Evolutionary conservation across 2,329 filamentous ascomycete genomes (phyloP).

Genomic region (Blastomyces percursus): DNA sequence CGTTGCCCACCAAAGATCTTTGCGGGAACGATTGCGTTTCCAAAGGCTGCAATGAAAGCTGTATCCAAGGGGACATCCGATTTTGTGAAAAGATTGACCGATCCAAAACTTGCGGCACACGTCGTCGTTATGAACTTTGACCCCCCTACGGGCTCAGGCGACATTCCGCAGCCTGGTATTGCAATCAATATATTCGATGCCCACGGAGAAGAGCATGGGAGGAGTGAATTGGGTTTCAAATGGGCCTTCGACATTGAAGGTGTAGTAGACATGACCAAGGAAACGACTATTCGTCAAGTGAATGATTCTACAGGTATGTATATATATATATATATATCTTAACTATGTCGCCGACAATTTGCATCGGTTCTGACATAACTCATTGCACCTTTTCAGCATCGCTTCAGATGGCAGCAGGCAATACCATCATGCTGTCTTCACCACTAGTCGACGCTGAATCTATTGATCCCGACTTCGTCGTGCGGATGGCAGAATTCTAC

Average conservation of each 20-base stretch:
- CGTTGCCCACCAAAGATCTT: neutral
- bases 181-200: neutral
- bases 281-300: neutral
- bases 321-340: neutral
- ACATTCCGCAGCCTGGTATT: neutral
- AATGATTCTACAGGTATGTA: neutral
- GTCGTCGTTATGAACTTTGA: neutral
- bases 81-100: neutral
- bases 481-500: neutral
- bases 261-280: constrained; percentile 1
- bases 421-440: neutral
- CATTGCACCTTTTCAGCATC: neutral
- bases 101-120: neutral
- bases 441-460: neutral
- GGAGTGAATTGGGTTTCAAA: constrained; percentile 4
- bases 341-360: neutral
- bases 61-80: neutral
- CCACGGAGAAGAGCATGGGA: constrained; percentile 2
- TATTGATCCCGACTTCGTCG: neutral
- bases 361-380: neutral
- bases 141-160: neutral
- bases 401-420: neutral
- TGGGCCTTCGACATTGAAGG: constrained; percentile 4
- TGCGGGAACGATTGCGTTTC: neutral
- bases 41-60: neutral